Base-by-base conservation (phyloP, 352 stramenopile species). In the Globisporangium paddicum region DNA sequence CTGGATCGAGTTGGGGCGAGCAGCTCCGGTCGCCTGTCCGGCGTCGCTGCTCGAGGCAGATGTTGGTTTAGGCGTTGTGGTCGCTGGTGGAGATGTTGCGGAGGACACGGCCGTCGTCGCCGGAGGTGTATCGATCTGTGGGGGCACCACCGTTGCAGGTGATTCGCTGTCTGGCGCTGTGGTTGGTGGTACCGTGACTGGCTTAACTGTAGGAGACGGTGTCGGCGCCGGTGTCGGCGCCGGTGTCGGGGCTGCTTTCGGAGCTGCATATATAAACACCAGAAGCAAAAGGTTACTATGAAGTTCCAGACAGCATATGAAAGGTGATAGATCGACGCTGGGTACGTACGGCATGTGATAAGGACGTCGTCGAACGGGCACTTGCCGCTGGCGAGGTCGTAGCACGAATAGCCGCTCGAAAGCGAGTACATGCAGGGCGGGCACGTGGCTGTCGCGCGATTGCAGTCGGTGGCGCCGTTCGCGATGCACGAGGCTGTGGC, bases 381-480 rank as follows among this genome's bases (percentile, higher is more conserved):
- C 23, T 35, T 57, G 63, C 50, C 64, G 58, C 57, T 58, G 48
- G 82, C 61, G 67, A 73, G 59, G 63, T 66, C 65, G 64, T 90
- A 92, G 75, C 82, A 92, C 19, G 80, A 90, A 60, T 73, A 87
- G 55, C 78, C 79, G 21, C 77, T 74, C 2, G 71, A 68, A 32
- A 89, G 78, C 19, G 64, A 60, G 63, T 92, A 92, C 63, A 92
- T 71, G 49, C 82, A 92, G 2, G 77, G 69, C 8, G 82, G 82
- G 46, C 82, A 92, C 10, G 30, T 60, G 28, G 45, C 63, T 3
- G 62, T 77, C 19, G 62, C 40, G 32, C 79, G 72, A 28, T 76
- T 67, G 58, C 82, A 91, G 37, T 72, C 60, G 32, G 67, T 79
- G 16, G 72, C 69, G 21, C 82, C 82, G 26, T 87, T 73, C 6